These are phyloP conservation scores for Excoecaria agallocha DNA, from an alignment of 345 rosid genomes.

Conservation along the genomic window DNA sequence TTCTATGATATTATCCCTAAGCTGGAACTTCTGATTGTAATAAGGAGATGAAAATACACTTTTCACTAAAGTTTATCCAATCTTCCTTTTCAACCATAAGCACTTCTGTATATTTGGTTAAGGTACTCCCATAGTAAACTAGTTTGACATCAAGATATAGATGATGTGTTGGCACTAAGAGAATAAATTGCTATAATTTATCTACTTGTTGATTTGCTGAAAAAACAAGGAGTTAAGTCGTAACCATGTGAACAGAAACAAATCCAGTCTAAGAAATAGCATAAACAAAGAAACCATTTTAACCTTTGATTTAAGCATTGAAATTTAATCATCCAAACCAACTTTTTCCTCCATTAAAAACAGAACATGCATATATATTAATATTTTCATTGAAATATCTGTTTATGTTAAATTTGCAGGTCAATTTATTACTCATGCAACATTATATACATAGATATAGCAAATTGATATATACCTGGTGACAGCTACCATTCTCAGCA, in stretches of 20 bases:
- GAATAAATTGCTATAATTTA: not conserved
- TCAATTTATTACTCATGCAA: not conserved
- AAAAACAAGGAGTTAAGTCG: not conserved
- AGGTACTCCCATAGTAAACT: not conserved
- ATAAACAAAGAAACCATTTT: not conserved
- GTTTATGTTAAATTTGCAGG: not conserved
- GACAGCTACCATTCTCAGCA: slow-evolving; percentile 93
- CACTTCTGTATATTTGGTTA: not conserved
- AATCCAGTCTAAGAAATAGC: not conserved
- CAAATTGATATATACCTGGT: slow-evolving; percentile 53
- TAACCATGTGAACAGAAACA: not conserved
- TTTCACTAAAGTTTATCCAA: not conserved
- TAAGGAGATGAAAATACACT: not conserved
- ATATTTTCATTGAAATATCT: too few species aligned
- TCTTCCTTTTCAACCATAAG: not conserved
- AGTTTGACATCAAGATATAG: not conserved
- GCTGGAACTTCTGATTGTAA: not conserved
- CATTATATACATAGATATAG: not conserved
- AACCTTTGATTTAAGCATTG: not conserved
- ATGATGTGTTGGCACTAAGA: not conserved
- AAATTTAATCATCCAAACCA: slow-evolving; percentile 8
- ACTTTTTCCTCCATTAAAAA: slow-evolving; percentile 9
- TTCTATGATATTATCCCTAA: not conserved
- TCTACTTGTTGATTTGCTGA: not conserved
- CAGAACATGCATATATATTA: not conserved